phyloP scores from a whole-genome alignment of 768 basidiomycete genomes.

The Strobilomyces echinocephalus region DNA sequence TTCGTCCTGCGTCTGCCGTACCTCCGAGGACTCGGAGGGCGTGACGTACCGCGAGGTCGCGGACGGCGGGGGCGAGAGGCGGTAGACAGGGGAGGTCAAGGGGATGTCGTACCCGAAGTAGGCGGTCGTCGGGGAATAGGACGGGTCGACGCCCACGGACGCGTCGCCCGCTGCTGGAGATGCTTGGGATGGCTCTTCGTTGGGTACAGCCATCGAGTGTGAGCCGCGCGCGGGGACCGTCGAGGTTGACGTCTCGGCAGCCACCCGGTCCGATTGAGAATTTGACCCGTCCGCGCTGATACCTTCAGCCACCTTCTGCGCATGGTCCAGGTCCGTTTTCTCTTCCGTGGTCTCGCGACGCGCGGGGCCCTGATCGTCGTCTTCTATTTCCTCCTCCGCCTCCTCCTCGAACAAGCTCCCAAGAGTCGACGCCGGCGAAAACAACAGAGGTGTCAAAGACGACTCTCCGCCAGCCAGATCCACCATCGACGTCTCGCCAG shows the following conservation, averaged over 20 bases:
- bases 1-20: constrained; percentile 13
- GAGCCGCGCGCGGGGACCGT: neutral
- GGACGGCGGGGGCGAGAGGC: neutral
- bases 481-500: too few relatives aligned
- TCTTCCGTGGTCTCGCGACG: too few relatives aligned
- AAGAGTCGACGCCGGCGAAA: neutral
- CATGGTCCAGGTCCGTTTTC: too few relatives aligned
- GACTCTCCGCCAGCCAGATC: neutral
- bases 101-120: neutral
- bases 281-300: neutral
- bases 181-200: neutral
- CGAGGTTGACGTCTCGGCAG: neutral
- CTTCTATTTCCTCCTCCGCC: neutral
- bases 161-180: neutral
- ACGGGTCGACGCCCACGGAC: neutral
- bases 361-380: too few relatives aligned
- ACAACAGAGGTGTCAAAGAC: constrained; percentile 3
- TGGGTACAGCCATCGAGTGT: neutral
- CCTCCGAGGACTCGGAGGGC: constrained; percentile 5
- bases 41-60: constrained; percentile 6
- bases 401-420: neutral
- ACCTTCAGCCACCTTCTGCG: too few relatives aligned
- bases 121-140: neutral
- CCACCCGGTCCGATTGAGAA: neutral
- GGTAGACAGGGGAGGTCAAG: neutral